These are phyloP conservation scores for Lizanozyma gosingica DNA, from an alignment of 1,139 yeast species.

Conservation along the genomic window DNA sequence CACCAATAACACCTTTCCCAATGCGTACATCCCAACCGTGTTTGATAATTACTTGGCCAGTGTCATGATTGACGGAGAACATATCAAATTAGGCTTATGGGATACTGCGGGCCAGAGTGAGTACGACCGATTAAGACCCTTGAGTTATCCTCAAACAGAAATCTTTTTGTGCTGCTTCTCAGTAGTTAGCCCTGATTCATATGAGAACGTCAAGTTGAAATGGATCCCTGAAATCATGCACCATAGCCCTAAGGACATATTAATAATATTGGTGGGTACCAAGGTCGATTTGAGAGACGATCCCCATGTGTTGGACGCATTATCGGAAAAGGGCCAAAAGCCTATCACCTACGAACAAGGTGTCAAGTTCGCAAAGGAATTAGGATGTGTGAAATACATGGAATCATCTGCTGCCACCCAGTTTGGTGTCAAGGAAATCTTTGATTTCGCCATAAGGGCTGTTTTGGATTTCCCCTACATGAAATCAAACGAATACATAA, in stretches of 20 bases:
- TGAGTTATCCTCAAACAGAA: constrained; percentile 89
- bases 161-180: constrained; percentile 84
- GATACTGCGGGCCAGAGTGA: constrained; percentile 98
- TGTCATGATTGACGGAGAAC: constrained; percentile 75
- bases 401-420: constrained; percentile 96
- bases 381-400: constrained; percentile 65
- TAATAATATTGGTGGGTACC: constrained; percentile 77
- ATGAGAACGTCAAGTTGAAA: constrained; percentile 60
- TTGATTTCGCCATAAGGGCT: constrained; percentile 70
- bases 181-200: constrained; percentile 73
- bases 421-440: constrained; percentile 73
- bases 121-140: constrained; percentile 83
- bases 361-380: constrained; percentile 54
- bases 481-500: constrained; percentile 7
- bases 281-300: constrained; percentile 82
- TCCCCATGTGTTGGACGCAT: constrained; percentile 63
- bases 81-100: constrained; percentile 81
- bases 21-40: constrained; percentile 91
- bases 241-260: constrained; percentile 71
- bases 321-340: constrained; percentile 50
- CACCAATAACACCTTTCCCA: constrained; percentile 90
- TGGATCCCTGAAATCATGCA: constrained; percentile 90
- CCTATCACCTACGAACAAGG: constrained; percentile 65
- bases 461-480: constrained; percentile 50
- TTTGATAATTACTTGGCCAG: constrained; percentile 87